Evolutionary conservation across 2,329 filamentous ascomycete species (phyloP), one percentile per base, ranked within the genome.

Genomic region (Ophiocordyceps camponoti-leonardi): DNA sequence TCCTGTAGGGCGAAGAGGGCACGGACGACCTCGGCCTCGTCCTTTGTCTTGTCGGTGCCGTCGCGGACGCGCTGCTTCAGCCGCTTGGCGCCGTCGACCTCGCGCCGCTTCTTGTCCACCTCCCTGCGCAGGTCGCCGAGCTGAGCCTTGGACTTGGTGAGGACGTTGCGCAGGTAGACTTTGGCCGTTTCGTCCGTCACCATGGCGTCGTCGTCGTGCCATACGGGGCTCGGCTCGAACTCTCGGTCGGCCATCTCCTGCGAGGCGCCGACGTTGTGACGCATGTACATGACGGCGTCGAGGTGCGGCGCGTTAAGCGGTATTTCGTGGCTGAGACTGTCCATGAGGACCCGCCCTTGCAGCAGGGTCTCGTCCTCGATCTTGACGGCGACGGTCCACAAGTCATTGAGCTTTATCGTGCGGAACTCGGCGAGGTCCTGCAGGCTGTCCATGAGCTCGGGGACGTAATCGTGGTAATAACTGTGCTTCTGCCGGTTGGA

Each of bases 401-500:
- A 67, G 7, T 74, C 71, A 61, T 98, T 98, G 52, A 96, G 65
- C 56, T 85, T 88, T 44, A 79, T 63, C 12, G 88, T 86, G 45
- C 86, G 79, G 49, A 90, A 93, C 65, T 98, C 88, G 49, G 84
- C 87, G 45, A 98, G 75, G 54, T 95, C 87, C 68, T 98, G 92
- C 47, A 98, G 66, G 54, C 88, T 88, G 65, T 96, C 86, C 59
- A 98, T 73, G 48, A 96, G 67, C 58, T 96, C 92, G 10, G 92
- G 92, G 19, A 98, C 74, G 61, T 96, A 96, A 62, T 95, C 87
- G 60, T 96, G 83, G 58, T 94, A 98, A 67, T 96, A 96, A 58
- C 82, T 86, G 60, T 95, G 87, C 67, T 96, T 98, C 58, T 94
- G 81, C 67, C 92, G 94, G 65, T 98, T 98, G 31, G 88, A 93